Base-by-base conservation (phyloP, 2,329 filamentous ascomycete species). In the Fusarium compactum region DNA sequence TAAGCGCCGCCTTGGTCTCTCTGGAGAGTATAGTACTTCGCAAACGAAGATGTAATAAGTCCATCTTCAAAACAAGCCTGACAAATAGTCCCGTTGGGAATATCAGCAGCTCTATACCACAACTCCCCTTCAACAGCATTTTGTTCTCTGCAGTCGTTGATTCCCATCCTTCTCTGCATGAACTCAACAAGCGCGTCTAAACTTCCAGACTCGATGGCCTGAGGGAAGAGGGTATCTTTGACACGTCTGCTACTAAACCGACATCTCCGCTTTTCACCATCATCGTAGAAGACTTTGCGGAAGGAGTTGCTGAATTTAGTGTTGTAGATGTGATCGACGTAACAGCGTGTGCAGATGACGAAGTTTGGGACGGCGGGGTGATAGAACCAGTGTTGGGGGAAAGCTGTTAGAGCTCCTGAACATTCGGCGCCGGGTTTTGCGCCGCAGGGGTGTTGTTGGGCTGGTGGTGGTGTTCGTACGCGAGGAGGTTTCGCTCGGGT, bases 341-440 rank as follows among this genome's bases (percentile, higher is more conserved):
- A 82, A 69, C 82, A 83, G 5, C 76, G 67, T 4, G 79, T 77
- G 62, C 82, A 84, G 51, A 83, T 74, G 4, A 71, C 46, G 22
- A 77, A 81, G 2, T 75, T 69, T 0, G 80, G 78, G 1, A 76
- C 77, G 2, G 66, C 58, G 1, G 76, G 62, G 41, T 83, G 80
- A 5, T 70, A 72, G 67, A 82, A 81, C 81, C 82, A 84, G 15
- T 79, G 76, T 8, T 80, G 77, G 0, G 74, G 46, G 18, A 78
- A 78, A 0, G 75, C 66, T 22, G 77, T 63, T 3, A 73, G 72
- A 2, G 52, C 65, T 6, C 50, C 40, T 8, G 69, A 48, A 58
- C 81, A 82, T 47, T 77, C 70, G 0, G 73, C 62, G 2, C 76
- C 70, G 9, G 72, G 54, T 18, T 62, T 57, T 10, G 65, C 60